Evolutionary conservation across 169 alveolate genomes (phyloP), one percentile per base, ranked within the genome.

Genomic region (Cryptosporidium ubiquitum): DNA sequence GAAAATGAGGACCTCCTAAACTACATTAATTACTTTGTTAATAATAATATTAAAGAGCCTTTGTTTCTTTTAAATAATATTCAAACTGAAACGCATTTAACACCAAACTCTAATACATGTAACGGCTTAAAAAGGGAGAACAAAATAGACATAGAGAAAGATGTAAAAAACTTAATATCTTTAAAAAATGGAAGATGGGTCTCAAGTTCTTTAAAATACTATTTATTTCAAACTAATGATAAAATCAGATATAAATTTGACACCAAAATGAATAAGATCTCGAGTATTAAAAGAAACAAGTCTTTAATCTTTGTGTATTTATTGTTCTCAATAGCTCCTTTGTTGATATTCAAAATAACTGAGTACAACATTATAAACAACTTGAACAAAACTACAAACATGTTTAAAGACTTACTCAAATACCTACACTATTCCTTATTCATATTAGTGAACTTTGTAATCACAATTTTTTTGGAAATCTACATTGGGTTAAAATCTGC

Each of bases 401-500:
- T 73, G 40, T 26, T 58, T 4, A 73, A 57, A 20, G 68, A 73
- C 39, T 40, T 73, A 33, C 12, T 23, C 1, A 73, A 58, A 37
- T 73, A 73, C 55, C 23, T 73, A 3, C n/a, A 20, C 14, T 70
- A 37, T 20, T 58, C 51, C 52, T 31, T 44, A 23, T 12, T 79
- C 5, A 40, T 79, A 7, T 39, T 79, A 18, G 44, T 31, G 3
- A 79, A 58, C 61, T 79, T 26, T 35, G 35, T 39, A 23, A 29
- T 79, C 9, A 79, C 73, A 37, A 64, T 64, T 33, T 79, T 64
- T 33, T 23, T 79, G 31, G 89, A 79, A 29, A 64, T 79, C 12
- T 61, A 39, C 14, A 47, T 79, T 20, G 89, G 89, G 18, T 16
- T 61, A 9, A 79, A 64, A 26, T 58, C 89, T 31, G 89, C 89